Conservation (phyloP, 176 grass and related monocot species). For the Lolium perenne region DNA sequence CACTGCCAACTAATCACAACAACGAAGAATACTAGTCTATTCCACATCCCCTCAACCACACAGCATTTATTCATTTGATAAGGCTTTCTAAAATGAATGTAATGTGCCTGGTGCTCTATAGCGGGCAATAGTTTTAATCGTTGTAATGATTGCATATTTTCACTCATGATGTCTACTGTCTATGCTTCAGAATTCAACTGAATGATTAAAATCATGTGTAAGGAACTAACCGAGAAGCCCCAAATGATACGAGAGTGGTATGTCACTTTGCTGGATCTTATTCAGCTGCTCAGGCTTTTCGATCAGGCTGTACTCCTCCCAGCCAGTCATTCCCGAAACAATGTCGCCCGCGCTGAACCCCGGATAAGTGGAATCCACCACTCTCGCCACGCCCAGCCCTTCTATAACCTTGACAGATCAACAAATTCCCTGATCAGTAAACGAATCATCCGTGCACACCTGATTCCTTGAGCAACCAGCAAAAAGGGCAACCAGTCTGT, state of each 20-base stretch:
- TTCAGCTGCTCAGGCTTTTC: constrained; percentile 57
- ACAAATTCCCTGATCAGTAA: constrained; percentile 2
- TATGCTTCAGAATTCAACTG: neutral
- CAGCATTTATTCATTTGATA: neutral
- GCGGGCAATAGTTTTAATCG: neutral
- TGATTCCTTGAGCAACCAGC: neutral
- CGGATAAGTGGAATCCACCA: constrained; percentile 67
- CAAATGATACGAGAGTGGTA: constrained; percentile 82
- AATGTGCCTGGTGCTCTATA: neutral
- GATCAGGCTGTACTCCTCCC: constrained; percentile 88
- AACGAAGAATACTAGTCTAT: neutral
- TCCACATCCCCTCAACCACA: neutral
- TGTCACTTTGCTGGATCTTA: constrained; percentile 59
- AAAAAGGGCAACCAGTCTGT: neutral
- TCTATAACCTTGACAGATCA: constrained; percentile 55
- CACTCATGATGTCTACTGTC: neutral
- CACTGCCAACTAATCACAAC: neutral
- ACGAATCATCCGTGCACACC: neutral
- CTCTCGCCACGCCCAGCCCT: constrained; percentile 68
- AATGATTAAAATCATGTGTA: neutral
- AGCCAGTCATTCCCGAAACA: constrained; percentile 76
- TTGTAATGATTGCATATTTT: neutral
- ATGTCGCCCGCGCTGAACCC: constrained; percentile 63
- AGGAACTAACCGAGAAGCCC: constrained; percentile 67
- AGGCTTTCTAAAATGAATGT: neutral